phyloP scores from a whole-genome alignment of 306 rosid species.

The Castanea crenata region DNA sequence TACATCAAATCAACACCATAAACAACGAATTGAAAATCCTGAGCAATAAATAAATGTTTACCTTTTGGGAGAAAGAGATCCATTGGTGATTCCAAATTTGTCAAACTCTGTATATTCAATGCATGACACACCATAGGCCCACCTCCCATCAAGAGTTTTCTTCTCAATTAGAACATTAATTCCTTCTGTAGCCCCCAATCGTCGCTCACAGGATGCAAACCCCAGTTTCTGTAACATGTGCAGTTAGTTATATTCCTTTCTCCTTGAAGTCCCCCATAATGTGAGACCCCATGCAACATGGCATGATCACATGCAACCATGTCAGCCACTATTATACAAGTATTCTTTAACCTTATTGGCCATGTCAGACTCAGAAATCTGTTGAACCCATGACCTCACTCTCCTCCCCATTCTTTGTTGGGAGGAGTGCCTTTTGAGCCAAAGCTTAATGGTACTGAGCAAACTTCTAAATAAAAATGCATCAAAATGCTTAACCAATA shows the following conservation, averaged over 20 bases:
- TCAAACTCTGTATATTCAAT: conserved; percentile 93
- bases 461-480: neutral
- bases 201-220: conserved; percentile 88
- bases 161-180: conserved; percentile 84
- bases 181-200: conserved; percentile 89
- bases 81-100: conserved; percentile 66
- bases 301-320: conserved; percentile 1
- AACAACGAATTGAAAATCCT: conserved; percentile 13
- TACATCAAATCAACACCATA: neutral
- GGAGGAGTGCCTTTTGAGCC: no score
- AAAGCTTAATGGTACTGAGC: neutral
- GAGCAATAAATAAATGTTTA: conserved; percentile 29
- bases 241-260: conserved; percentile 13
- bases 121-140: conserved; percentile 91
- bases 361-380: no score
- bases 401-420: no score
- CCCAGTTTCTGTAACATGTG: conserved; percentile 71
- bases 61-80: conserved; percentile 52
- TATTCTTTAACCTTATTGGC: neutral
- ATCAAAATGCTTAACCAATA: neutral
- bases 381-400: no score
- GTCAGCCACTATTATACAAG: neutral
- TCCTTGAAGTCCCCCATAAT: conserved; percentile 4
- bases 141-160: conserved; percentile 69
- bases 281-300: conserved; percentile 7